Conservation (phyloP, 805 yeast species). For the Candida argentea region DNA sequence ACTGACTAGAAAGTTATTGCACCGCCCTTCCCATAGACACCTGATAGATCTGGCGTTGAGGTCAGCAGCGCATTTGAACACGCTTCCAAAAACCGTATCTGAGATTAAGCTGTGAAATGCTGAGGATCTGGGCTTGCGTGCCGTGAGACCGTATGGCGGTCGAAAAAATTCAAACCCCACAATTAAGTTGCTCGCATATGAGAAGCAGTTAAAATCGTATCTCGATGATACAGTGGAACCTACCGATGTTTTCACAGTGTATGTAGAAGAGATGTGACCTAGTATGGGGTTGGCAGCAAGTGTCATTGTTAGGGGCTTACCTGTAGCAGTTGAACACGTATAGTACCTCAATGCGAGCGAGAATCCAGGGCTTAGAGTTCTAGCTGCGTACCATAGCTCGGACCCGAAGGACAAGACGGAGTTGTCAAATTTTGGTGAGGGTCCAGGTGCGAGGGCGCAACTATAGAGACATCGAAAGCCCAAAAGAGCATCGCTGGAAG, state of each 20-base stretch:
- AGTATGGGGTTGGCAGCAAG: constrained; percentile 79
- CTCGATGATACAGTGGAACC: constrained; percentile 71
- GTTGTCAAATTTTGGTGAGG: constrained; percentile 33
- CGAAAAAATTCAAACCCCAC: constrained; percentile 67
- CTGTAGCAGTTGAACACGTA: constrained; percentile 76
- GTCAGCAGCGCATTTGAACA: constrained; percentile 64
- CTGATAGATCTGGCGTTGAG: constrained; percentile 50
- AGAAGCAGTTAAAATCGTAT: constrained; percentile 83
- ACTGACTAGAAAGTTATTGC: constrained; percentile 66
- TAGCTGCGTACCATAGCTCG: constrained; percentile 82
- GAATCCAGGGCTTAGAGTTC: constrained; percentile 79
- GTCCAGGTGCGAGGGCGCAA: constrained; percentile 22
- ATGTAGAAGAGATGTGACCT: constrained; percentile 83
- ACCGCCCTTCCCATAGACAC: constrained; percentile 81
- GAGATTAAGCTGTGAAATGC: constrained; percentile 39
- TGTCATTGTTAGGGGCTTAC: constrained; percentile 84
- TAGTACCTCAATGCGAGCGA: constrained; percentile 80
- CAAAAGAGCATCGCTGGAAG: constrained; percentile 72
- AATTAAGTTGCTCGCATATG: constrained; percentile 79
- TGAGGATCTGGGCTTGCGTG: constrained; percentile 8
- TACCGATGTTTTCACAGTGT: constrained; percentile 71
- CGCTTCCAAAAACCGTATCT: constrained; percentile 53
- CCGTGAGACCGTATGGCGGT: constrained; percentile 11
- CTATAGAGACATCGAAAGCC: constrained; percentile 78
- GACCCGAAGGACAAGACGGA: constrained; percentile 69